Conservation (phyloP, 768 basidiomycete genomes). For the Gelatoporia subvermispora region DNA sequence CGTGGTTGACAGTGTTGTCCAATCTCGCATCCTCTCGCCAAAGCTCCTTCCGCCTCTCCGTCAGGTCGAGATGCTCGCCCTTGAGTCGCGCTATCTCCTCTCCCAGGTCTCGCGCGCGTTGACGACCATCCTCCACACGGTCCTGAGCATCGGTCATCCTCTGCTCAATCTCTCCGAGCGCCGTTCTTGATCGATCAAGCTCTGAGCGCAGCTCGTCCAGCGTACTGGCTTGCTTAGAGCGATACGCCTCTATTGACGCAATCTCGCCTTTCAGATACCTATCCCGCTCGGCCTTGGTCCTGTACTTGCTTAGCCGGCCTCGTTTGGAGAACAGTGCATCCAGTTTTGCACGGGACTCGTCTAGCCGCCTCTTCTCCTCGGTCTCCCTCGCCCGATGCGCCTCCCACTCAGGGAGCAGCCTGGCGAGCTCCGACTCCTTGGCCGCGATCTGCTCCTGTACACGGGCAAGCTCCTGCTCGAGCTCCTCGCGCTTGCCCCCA, state of each 20-base stretch:
- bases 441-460: conserved; percentile 57
- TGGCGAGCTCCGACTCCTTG: conserved; percentile 59
- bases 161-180: conserved; percentile 53
- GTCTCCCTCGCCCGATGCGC: conserved; percentile 44
- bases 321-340: conserved; percentile 84
- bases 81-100: conserved; percentile 60
- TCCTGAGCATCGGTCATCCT: conserved; percentile 52
- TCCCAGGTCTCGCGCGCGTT: conserved; percentile 47
- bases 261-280: conserved; percentile 79
- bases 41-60: conserved; percentile 82
- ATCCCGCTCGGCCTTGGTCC: conserved; percentile 80
- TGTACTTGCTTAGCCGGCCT: conserved; percentile 82
- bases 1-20: conserved; percentile 69
- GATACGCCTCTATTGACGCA: conserved; percentile 56
- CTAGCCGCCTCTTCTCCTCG: conserved; percentile 61
- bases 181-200: conserved; percentile 40
- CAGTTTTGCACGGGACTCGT: conserved; percentile 67
- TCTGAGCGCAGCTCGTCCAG: conserved; percentile 51
- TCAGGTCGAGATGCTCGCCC: conserved; percentile 62
- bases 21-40: conserved; percentile 95
- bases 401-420: conserved; percentile 69
- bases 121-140: conserved; percentile 62
- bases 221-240: conserved; percentile 48
- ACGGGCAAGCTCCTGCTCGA: conserved; percentile 59
- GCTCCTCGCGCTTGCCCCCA: conserved; percentile 55